phyloP scores from a whole-genome alignment of 495 filamentous ascomycete genomes.

The Talaromyces adpressus region DNA sequence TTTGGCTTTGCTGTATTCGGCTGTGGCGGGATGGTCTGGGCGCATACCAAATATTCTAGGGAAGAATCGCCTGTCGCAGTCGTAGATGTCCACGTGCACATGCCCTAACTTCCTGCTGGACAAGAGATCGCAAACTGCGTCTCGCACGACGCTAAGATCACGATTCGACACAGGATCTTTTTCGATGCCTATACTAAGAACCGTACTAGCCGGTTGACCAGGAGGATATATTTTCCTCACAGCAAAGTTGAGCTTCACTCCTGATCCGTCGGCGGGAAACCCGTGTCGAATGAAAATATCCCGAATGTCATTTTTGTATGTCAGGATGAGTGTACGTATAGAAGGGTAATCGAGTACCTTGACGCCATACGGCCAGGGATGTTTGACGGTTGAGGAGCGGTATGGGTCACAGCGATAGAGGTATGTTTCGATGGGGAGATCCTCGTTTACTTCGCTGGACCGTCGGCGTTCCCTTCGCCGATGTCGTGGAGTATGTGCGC shows the following conservation, averaged over 20 bases:
- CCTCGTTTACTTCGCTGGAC: background rate
- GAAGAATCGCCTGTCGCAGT: background rate
- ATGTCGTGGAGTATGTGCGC: background rate
- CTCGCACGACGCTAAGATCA: background rate
- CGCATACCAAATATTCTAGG: background rate
- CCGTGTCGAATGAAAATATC: background rate
- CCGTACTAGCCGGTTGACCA: background rate
- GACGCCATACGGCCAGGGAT: background rate
- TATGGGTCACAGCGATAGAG: background rate
- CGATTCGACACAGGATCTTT: background rate
- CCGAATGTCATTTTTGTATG: background rate
- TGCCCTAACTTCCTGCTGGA: background rate
- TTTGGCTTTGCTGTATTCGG: background rate
- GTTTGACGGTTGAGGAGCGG: background rate
- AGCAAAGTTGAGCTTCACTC: background rate
- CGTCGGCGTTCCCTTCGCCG: background rate
- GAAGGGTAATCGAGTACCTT: background rate
- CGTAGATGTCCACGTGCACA: background rate
- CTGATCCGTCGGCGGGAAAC: background rate
- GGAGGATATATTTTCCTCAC: background rate
- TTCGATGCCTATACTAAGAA: background rate
- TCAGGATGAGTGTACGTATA: background rate
- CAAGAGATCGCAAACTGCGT: background rate
- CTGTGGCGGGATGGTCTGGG: background rate
- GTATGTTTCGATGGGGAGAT: background rate